A percentile compares a stretch with the other conserved stretches of the same genome.
Evolutionary conservation across 371 early-diverging fungal genomes (phyloP).

Genomic region (Lichtheimia ramosa): DNA sequence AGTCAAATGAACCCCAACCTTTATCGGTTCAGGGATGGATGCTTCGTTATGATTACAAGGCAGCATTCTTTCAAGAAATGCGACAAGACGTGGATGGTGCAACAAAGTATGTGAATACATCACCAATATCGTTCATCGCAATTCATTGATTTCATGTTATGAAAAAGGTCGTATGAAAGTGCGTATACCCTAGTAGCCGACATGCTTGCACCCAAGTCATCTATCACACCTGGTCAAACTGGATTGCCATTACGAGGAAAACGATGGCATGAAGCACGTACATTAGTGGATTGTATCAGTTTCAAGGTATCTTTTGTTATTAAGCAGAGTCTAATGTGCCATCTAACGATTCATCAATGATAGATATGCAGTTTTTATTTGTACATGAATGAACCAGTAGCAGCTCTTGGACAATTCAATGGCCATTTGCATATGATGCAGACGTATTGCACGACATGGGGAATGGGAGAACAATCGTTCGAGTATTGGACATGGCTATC

Average conservation of each 20-base stretch:
- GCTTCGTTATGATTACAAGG: constrained; percentile 81
- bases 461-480: constrained; percentile 66
- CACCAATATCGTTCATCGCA: neutral
- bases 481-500: constrained; percentile 87
- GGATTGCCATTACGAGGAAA: constrained; percentile 47
- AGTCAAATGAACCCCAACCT: constrained; percentile 40
- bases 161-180: constrained; percentile 67
- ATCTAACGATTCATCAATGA: too few species aligned
- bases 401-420: constrained; percentile 69
- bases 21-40: constrained; percentile 73
- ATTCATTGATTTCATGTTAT: constrained; percentile 4
- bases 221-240: constrained; percentile 44
- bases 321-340: too few species aligned
- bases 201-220: constrained; percentile 58
- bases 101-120: constrained; percentile 48
- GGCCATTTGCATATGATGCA: constrained; percentile 69
- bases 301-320: constrained; percentile 53
- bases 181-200: constrained; percentile 68
- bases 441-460: constrained; percentile 51
- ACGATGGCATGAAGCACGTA: constrained; percentile 65
- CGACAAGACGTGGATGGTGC: constrained; percentile 79
- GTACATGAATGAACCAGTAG: constrained; percentile 64
- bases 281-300: constrained; percentile 70
- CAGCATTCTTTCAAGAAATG: constrained; percentile 75
- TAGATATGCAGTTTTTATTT: constrained; percentile 76